Conservation (phyloP, 306 rosid genomes). For the Heteromeles arbutifolia region DNA sequence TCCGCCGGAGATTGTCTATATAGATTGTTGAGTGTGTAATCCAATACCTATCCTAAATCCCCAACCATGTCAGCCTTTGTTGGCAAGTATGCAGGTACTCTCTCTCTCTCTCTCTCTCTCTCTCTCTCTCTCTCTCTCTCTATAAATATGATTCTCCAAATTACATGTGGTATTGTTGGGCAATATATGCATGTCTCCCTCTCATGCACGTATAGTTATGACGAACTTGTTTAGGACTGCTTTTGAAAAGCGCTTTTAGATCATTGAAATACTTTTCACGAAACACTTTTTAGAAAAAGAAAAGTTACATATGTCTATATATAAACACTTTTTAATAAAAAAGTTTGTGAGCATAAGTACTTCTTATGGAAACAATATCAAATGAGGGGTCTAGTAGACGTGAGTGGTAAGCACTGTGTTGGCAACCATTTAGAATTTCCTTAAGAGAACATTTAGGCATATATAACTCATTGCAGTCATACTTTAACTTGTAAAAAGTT, state of each 20-base stretch:
- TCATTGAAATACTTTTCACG: no score
- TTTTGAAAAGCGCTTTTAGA: neutral
- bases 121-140: neutral
- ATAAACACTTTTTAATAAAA: no score
- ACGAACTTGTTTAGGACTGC: neutral
- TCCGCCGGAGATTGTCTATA: constrained; percentile 40
- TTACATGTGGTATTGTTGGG: neutral
- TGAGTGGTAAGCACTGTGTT: no score
- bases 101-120: neutral
- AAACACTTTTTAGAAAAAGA: no score
- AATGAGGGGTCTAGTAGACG: no score
- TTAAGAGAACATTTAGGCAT: neutral
- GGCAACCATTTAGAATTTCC: neutral
- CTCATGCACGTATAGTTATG: neutral
- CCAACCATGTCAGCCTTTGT: constrained; percentile 83
- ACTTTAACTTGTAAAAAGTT: neutral
- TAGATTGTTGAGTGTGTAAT: constrained; percentile 20
- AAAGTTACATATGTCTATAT: no score
- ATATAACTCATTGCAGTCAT: neutral
- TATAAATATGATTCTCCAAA: neutral
- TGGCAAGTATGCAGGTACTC: constrained; percentile 79
- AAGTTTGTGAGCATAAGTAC: no score
- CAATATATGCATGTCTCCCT: no score
- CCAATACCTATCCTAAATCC: constrained; percentile 15
- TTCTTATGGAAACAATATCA: no score